phyloP scores from a whole-genome alignment of 352 stramenopile genomes.

The Globisporangium nodosum region DNA sequence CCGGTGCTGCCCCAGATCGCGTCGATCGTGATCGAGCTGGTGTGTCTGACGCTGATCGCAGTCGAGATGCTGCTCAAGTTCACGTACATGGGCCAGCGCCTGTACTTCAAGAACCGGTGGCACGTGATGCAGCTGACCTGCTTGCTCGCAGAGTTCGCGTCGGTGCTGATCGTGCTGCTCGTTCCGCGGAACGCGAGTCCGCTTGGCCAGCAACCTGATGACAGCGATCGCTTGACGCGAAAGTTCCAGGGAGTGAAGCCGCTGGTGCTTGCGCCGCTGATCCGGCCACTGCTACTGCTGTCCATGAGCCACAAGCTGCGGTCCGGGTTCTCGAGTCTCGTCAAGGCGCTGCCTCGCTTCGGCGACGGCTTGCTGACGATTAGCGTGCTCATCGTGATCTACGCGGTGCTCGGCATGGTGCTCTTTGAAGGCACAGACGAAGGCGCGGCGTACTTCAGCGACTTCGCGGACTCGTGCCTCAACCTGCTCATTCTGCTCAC shows the following conservation, averaged over 20 bases:
- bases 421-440: conserved; percentile 58
- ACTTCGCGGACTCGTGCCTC: conserved; percentile 43
- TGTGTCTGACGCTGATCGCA: conserved; percentile 34
- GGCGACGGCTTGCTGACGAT: conserved; percentile 43
- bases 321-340: conserved; percentile 38
- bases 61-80: conserved; percentile 46
- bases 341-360: conserved; percentile 34
- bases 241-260: conserved; percentile 14
- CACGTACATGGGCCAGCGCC: conserved; percentile 34
- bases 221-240: not conserved
- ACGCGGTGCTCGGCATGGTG: conserved; percentile 53
- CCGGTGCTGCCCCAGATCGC: conserved; percentile 22
- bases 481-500: conserved; percentile 68
- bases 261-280: conserved; percentile 33
- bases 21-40: conserved; percentile 34
- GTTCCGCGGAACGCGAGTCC: conserved; percentile 8
- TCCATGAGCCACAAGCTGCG: conserved; percentile 49
- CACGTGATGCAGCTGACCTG: conserved; percentile 40
- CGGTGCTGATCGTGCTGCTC: conserved; percentile 32
- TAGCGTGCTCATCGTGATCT: conserved; percentile 43
- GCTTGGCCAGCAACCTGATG: not conserved
- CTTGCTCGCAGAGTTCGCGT: conserved; percentile 32
- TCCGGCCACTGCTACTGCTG: conserved; percentile 39
- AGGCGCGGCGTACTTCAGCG: conserved; percentile 39
- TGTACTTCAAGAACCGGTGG: conserved; percentile 59